Base-by-base conservation (phyloP, 768 basidiomycete genomes). In the Chalciporus chontae region DNA sequence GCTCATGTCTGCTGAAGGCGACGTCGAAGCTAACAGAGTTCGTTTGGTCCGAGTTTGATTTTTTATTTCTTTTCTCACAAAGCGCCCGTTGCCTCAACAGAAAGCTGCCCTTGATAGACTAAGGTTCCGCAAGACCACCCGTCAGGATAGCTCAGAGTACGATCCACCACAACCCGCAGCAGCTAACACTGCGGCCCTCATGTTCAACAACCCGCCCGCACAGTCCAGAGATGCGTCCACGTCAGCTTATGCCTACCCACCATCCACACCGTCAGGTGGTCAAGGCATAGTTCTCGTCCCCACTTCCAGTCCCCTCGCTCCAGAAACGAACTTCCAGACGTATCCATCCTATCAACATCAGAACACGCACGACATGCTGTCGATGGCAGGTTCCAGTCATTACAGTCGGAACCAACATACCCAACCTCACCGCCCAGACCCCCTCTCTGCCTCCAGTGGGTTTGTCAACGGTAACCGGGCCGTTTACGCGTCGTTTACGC, bases 191-290 rank as follows among this genome's bases (percentile, higher is more conserved):
- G 83, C 83, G 24, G 67, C 81, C 27, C 56, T 57, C 36, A 41
- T 62, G 47, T 59, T 60, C 37, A 54, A 39, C 32, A 51, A 57
- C 13, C 81, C 76, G 51, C 84, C 84, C 8, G 40, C 77, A 32
- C 88, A 90, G 72, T 87, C 86, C 52, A 79, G 87, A 59, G 88
- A 90, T 73, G 86, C 78, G 39, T 85, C 84, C n/a, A 68, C 80
- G 34, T 61, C 77, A 67, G 81, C 84, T 49, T 81, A 79, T 51
- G 87, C 61, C 65, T 81, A 77, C 77, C 77, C 72, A 59, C 75
- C 60, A 37, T 66, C 65, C 60, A 75, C 52, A 57, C 69, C 81
- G 8, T 70, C 77, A 9, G 64, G 77, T 24, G 17, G 49, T 31
- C 70, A 73, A 39, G 80, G 79, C 63, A 79, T 71, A 48, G 69